Evolutionary conservation across 805 yeast species (phyloP).

Genomic region (Yarrowia deformans): DNA sequence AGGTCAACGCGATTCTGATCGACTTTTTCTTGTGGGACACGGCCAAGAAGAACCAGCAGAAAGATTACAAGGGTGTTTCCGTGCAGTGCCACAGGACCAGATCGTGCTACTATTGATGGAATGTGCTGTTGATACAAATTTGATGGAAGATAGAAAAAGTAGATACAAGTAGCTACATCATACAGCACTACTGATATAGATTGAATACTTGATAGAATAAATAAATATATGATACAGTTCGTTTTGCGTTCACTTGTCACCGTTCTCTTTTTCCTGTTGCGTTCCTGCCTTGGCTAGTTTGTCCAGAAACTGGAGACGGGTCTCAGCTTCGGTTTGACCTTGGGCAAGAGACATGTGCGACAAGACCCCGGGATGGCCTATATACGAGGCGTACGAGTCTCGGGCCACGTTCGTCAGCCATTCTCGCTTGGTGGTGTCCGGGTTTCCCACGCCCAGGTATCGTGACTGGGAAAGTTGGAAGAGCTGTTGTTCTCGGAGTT

Average conservation of each 20-base stretch:
- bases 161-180: no score
- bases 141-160: no score
- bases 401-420: constrained; percentile 72
- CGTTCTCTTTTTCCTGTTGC: background rate
- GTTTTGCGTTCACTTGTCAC: background rate
- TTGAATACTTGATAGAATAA: no score
- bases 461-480: constrained; percentile 64
- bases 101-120: constrained; percentile 49
- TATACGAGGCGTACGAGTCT: constrained; percentile 68
- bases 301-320: constrained; percentile 16
- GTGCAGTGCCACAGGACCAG: constrained; percentile 53
- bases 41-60: constrained; percentile 52
- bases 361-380: constrained; percentile 50
- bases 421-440: constrained; percentile 72
- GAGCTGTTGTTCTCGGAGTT: constrained; percentile 64
- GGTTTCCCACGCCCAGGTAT: constrained; percentile 77
- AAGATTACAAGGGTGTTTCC: constrained; percentile 38
- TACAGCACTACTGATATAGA: no score
- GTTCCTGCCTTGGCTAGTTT: constrained; percentile 10
- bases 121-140: no score
- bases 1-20: constrained; percentile 52
- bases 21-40: constrained; percentile 58
- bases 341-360: constrained; percentile 26
- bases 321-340: constrained; percentile 21
- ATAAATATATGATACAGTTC: no score